These are phyloP conservation scores for Endoconidiophora laricicola DNA, from an alignment of 2,329 filamentous ascomycete species.

Conservation along the genomic window DNA sequence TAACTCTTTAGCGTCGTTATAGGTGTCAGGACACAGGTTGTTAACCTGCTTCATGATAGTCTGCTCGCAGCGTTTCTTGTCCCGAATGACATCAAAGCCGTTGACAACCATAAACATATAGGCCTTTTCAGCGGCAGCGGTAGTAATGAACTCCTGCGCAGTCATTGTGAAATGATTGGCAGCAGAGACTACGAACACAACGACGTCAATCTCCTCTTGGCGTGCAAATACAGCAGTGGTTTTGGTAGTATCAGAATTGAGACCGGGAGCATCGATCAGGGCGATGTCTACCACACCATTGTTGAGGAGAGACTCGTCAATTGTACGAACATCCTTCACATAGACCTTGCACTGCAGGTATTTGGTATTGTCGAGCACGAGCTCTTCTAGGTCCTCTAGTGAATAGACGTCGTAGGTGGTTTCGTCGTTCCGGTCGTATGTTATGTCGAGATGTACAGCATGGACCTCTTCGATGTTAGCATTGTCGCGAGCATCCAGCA, in stretches of 20 bases:
- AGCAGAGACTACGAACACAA: conserved; percentile 94
- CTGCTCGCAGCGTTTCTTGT: conserved; percentile 80
- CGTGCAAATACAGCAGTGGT: conserved; percentile 93
- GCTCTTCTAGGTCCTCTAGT: conserved; percentile 63
- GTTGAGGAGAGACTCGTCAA: conserved; percentile 87
- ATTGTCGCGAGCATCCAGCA: conserved; percentile 83
- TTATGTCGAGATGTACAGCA: conserved; percentile 65
- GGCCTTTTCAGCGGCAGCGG: conserved; percentile 87
- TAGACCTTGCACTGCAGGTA: conserved; percentile 97
- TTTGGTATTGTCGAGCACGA: conserved; percentile 73
- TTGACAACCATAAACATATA: conserved; percentile 99
- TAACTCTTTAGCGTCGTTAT: conserved; percentile 80
- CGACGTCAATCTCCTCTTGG: conserved; percentile 96
- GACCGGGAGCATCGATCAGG: conserved; percentile 84
- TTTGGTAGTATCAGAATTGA: conserved; percentile 92
- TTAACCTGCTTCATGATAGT: conserved; percentile 83
- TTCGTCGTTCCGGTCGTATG: conserved; percentile 81
- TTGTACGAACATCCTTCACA: conserved; percentile 71
- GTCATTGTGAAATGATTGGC: conserved; percentile 96
- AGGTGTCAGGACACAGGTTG: conserved; percentile 76
- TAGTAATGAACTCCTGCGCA: conserved; percentile 94
- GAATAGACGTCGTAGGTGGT: conserved; percentile 81
- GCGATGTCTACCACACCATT: conserved; percentile 98
- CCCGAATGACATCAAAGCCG: conserved; percentile 82
- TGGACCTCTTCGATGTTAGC: conserved; percentile 87